Evolutionary conservation across 768 basidiomycete species (phyloP), one percentile per base, ranked within the genome.

Genomic region (Leucosporidium creatinivorum): DNA sequence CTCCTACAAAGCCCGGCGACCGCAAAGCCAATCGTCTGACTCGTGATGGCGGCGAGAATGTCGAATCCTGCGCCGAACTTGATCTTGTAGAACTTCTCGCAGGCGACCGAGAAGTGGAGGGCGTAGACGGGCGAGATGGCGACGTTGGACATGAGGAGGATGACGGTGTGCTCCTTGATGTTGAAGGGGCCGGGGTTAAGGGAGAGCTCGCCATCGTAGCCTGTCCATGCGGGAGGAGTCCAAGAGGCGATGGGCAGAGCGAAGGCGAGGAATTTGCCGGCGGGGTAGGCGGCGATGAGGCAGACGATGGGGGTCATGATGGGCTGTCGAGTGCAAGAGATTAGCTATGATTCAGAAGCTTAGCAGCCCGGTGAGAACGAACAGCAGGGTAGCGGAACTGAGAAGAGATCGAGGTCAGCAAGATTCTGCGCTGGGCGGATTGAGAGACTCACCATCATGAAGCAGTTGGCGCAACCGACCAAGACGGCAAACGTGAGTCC

Each of bases 161-260:
- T 88, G 25, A 91, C 80, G 15, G 89, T 88, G 74, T 94, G 92
- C 76, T 96, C 92, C 79, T 94, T 94, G 81, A 94, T 92, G 76
- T 92, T 94, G 90, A 92, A 94, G n/a, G 92, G 92, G 19, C 92
- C 87, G 1, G 92, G 93, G 75, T 96, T 96, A 51, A 97, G 81
- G 0, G 88, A 89, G 76, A 93, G 86, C 69, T 86, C 33, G 1
- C 50, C 30, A n/a, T 67, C 52, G 10, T 60, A 10, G 39, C 69
- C 85, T 33, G 81, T 57, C 77, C 78, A 84, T 28, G 76, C 75
- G 82, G 87, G 81, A 82, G 89, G 31, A 10, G 64, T 61, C 69
- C 73, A 77, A 0, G 84, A 85, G n/a, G 81, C 85, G 73, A 94
- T 85, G 74, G 93, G 91, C n/a, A n/a, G n/a, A 93, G 93, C 7